These are phyloP conservation scores for Citropsis articulata DNA, from an alignment of 345 rosid species.

Conservation along the genomic window DNA sequence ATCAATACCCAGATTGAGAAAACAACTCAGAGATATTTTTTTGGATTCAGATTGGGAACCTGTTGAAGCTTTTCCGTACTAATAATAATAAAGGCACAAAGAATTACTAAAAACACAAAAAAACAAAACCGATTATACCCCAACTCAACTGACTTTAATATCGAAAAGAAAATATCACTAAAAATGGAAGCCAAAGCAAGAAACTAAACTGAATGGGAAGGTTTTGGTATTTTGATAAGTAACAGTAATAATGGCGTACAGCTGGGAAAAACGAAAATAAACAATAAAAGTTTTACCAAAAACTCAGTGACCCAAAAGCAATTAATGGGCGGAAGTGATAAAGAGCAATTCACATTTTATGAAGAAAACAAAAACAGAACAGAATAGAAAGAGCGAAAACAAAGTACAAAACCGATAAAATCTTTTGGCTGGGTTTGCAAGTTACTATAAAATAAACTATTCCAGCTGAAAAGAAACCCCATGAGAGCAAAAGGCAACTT, in stretches of 20 bases:
- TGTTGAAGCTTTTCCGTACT: slow-evolving; percentile 7
- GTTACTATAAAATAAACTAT: neutral
- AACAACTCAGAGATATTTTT: slow-evolving; percentile 1
- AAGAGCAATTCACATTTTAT: slow-evolving; percentile 16
- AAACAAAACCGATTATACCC: slow-evolving; percentile 16
- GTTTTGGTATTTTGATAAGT: neutral
- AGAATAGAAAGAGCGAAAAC: neutral
- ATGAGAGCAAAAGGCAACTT: slow-evolving; percentile 18
- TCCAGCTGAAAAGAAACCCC: neutral
- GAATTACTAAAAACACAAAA: neutral
- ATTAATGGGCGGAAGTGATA: slow-evolving; percentile 9
- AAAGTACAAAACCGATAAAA: slow-evolving; percentile 11
- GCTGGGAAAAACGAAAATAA: slow-evolving; percentile 10
- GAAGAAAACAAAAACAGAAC: slow-evolving; percentile 1
- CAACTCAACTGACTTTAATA: slow-evolving; percentile 13
- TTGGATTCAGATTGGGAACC: slow-evolving; percentile 15
- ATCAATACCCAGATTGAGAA: slow-evolving; percentile 13
- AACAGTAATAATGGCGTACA: slow-evolving; percentile 30
- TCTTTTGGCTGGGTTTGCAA: slow-evolving; percentile 16
- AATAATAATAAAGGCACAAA: slow-evolving; percentile 11
- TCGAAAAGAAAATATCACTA: neutral
- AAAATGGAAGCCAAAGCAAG: slow-evolving; percentile 5
- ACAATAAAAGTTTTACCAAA: slow-evolving; percentile 8
- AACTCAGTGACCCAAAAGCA: slow-evolving; percentile 26
- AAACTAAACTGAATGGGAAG: slow-evolving; percentile 7